These are phyloP conservation scores for Sequoiadendron giganteum DNA, from an alignment of 75 land plant genomes.

Conservation along the genomic window DNA sequence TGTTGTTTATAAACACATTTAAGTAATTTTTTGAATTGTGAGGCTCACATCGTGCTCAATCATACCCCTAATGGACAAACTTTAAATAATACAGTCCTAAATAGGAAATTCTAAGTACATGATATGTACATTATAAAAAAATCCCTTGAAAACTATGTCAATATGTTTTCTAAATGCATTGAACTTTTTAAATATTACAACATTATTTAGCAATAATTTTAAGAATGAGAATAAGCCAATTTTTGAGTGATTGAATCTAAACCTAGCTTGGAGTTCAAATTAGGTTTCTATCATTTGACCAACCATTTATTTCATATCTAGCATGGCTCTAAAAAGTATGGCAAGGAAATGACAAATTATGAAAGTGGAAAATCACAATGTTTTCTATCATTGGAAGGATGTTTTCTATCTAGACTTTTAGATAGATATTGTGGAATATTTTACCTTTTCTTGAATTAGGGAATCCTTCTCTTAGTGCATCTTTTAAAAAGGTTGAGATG, in stretches of 20 bases:
- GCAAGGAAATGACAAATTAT: not conserved
- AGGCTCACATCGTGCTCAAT: too few species aligned
- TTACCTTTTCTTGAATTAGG: not conserved
- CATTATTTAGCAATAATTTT: not conserved
- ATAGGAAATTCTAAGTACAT: too few species aligned
- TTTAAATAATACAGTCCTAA: too few species aligned
- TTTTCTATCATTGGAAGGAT: not conserved
- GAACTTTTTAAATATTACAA: not conserved
- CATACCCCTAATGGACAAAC: too few species aligned
- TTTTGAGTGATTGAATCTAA: not conserved
- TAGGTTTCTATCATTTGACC: not conserved
- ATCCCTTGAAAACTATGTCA: not conserved
- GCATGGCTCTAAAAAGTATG: not conserved
- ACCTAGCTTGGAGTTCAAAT: not conserved
- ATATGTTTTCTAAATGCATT: not conserved
- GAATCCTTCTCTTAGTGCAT: not conserved
- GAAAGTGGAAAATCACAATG: not conserved
- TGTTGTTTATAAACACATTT: too few species aligned
- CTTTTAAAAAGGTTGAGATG: not conserved
- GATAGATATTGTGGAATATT: not conserved
- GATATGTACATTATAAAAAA: not conserved
- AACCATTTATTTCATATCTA: not conserved
- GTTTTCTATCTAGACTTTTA: not conserved
- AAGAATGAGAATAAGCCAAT: not conserved
- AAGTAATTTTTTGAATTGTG: too few species aligned